Evolutionary conservation across 1,284 basidiomycete genomes (phyloP), one percentile per base, ranked within the genome.

Genomic region (Tetrapyrgos nigripes): DNA sequence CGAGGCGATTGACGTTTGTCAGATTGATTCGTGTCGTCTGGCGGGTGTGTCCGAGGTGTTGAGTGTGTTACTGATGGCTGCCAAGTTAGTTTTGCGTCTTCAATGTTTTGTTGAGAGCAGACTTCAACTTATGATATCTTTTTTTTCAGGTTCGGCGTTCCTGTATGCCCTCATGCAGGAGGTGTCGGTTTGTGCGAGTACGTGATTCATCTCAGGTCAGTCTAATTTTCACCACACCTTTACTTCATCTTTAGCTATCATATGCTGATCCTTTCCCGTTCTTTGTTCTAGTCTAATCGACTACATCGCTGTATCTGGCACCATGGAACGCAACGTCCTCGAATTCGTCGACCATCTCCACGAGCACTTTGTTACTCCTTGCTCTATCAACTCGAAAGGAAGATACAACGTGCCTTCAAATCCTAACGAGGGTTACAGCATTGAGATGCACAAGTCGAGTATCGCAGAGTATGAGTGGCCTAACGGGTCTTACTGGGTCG

Each of bases 161-260:
- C 91, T 1, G 94, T 98, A 8, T 97, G 94, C 72, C 96, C 96
- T 13, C 96, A 98, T 71, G 96, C 96, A 0, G 96, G 96, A 44
- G 96, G 96, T 65, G 96, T 98, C 40, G 96, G 96, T 4, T 81
- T 97, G 8, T 97, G 95, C 73, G 96, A 97, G 80, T 95, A 96
- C 73, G 92, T 94, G 27, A 92, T 95, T 65, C 92, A 95, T 72
- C 72, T 92, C 55, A 90, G 88, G 87, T 84, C 64, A 26, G 76
- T 62, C 33, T 47, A 23, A 3, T 4, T 29, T 49, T 44, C 37
- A 21, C 29, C 47, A 14, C 43, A 33, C 6, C 14, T 23, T 44
- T 53, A 27, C 57, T 40, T 57, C 14, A 51, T n/a, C n/a, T n/a
- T n/a, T n/a, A n/a, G n/a, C n/a, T n/a, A n/a, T n/a, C 17, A 47